A percentile compares a stretch with the other conserved stretches of the same genome.
Conservation (phyloP, 2,329 filamentous ascomycete genomes). For the Sordariomycetes sp. region DNA sequence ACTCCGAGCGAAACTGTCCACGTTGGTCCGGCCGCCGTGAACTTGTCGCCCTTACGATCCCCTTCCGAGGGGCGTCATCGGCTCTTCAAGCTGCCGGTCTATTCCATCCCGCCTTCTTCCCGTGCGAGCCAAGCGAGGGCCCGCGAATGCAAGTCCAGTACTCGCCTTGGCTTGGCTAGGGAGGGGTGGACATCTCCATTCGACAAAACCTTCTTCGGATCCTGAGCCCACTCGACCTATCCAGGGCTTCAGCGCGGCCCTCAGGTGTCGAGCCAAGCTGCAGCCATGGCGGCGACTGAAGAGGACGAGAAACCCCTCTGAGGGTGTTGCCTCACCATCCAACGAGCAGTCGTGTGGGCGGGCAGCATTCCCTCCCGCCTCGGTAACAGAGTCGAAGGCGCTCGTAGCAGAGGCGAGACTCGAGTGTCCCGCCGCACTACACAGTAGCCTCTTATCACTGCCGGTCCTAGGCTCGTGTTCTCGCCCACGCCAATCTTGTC, state of each 20-base stretch:
- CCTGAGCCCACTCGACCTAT: background rate
- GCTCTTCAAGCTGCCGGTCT: too few relatives aligned
- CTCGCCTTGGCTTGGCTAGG: too few relatives aligned
- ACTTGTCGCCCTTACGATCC: too few relatives aligned
- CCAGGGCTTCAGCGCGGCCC: background rate
- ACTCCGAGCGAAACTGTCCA: too few relatives aligned
- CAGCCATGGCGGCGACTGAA: background rate
- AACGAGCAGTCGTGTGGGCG: too few relatives aligned
- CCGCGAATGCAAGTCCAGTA: background rate
- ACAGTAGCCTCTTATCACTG: background rate
- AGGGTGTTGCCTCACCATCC: background rate
- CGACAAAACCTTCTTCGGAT: background rate
- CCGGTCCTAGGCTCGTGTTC: constrained; percentile 11
- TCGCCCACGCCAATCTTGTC: constrained; percentile 30
- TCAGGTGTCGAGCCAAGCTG: background rate
- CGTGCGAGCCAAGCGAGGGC: too few relatives aligned
- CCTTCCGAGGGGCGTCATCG: too few relatives aligned
- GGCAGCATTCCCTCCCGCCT: background rate
- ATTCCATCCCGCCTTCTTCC: too few relatives aligned
- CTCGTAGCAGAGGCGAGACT: background rate
- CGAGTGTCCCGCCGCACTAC: background rate
- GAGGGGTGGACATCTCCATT: background rate
- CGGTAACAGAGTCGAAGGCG: background rate
- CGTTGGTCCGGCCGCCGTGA: too few relatives aligned
- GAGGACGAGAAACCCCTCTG: background rate